A percentile compares a stretch with the other conserved stretches of the same genome.
phyloP scores from a whole-genome alignment of 805 yeast species.

The Kodamaea hsintzibuensis region DNA sequence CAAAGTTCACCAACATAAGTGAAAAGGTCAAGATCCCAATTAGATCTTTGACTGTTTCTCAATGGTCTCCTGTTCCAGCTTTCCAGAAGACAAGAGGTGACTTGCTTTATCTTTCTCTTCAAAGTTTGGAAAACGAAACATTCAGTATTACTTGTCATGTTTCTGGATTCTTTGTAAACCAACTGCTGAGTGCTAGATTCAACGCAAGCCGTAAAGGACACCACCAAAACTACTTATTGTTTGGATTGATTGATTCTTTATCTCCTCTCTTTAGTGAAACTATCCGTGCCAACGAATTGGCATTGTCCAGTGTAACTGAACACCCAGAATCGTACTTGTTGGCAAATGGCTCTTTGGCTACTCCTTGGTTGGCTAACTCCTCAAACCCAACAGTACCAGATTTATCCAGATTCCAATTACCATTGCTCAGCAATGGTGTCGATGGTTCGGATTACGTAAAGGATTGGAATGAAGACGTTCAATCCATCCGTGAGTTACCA shows the following conservation, averaged over 20 bases:
- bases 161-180: constrained; percentile 78
- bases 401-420: constrained; percentile 58
- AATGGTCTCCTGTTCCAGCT: constrained; percentile 85
- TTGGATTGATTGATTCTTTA: constrained; percentile 58
- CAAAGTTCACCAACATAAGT: constrained; percentile 31
- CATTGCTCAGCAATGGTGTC: constrained; percentile 52
- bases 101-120: constrained; percentile 69
- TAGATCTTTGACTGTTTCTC: constrained; percentile 57
- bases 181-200: constrained; percentile 63
- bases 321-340: constrained; percentile 58
- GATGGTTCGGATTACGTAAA: constrained; percentile 59
- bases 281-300: constrained; percentile 51
- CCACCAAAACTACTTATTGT: constrained; percentile 51
- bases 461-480: constrained; percentile 93
- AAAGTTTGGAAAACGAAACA: constrained; percentile 79
- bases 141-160: constrained; percentile 76
- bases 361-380: constrained; percentile 73
- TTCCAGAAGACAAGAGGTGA: constrained; percentile 69
- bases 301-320: constrained; percentile 35
- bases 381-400: constrained; percentile 46
- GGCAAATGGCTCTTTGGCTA: constrained; percentile 62
- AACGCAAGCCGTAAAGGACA: constrained; percentile 54
- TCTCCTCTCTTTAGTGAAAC: constrained; percentile 64
- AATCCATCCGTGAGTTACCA: constrained; percentile 75
- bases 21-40: constrained; percentile 49